Evolutionary conservation across 768 basidiomycete genomes (phyloP).

Genomic region (Boletus rufocinnamomeus): DNA sequence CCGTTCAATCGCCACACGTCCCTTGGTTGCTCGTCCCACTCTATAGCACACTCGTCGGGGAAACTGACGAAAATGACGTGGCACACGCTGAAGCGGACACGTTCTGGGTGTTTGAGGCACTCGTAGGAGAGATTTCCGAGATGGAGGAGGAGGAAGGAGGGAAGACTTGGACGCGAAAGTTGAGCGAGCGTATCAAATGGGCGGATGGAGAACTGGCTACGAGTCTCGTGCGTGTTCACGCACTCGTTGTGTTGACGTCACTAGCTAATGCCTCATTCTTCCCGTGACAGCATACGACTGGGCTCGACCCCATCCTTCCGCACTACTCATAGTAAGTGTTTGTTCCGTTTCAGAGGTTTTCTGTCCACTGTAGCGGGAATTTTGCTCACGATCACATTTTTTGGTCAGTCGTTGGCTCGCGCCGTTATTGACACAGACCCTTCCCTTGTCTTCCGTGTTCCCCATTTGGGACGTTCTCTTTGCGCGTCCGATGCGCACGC

Average conservation of each 20-base stretch:
- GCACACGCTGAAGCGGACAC: conserved; percentile 77
- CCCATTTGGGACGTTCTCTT: conserved; percentile 75
- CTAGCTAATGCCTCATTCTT: neutral
- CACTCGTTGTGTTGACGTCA: neutral
- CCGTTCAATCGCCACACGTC: conserved; percentile 64
- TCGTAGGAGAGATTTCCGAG: conserved; percentile 72
- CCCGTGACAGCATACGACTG: conserved; percentile 52
- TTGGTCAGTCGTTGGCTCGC: conserved; percentile 69
- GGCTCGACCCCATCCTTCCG: conserved; percentile 69
- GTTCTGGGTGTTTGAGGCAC: conserved; percentile 79
- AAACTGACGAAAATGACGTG: conserved; percentile 59
- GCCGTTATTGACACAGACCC: conserved; percentile 67
- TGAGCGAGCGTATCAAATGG: conserved; percentile 61
- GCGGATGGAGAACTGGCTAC: conserved; percentile 63
- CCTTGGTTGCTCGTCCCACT: conserved; percentile 71
- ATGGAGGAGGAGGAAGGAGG: conserved; percentile 70
- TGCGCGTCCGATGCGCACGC: conserved; percentile 54
- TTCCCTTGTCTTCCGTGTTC: conserved; percentile 62
- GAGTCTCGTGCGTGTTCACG: conserved; percentile 49
- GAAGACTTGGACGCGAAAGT: conserved; percentile 59
- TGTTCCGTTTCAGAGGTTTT: neutral
- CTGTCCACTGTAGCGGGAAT: neutral
- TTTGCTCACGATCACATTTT: conserved; percentile 1
- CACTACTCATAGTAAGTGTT: conserved; percentile 77
- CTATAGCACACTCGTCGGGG: conserved; percentile 61